Conservation (phyloP, 2,329 filamentous ascomycete species). For the Ceratocystiopsis brevicomis region DNA sequence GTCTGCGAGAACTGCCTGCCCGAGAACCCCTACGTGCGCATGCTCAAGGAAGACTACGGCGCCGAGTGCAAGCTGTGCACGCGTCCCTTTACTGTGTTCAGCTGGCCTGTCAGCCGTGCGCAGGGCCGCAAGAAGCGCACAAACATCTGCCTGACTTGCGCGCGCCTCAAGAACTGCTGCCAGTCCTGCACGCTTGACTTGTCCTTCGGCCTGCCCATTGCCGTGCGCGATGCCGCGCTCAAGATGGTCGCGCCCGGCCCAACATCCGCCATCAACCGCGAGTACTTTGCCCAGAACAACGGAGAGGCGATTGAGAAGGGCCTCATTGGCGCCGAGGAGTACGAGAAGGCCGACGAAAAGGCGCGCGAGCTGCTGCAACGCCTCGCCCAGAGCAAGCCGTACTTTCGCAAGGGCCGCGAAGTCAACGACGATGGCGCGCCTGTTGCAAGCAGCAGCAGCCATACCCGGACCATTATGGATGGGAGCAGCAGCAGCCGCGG, state of each 20-base stretch:
- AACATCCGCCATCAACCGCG: conserved; percentile 78
- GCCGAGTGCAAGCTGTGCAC: conserved; percentile 80
- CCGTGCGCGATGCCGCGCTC: conserved; percentile 83
- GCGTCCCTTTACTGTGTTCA: conserved; percentile 85
- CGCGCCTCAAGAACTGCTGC: conserved; percentile 94
- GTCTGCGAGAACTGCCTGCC: conserved; percentile 86
- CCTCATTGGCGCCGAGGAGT: conserved; percentile 59
- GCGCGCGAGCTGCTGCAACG: conserved; percentile 70
- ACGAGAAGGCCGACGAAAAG: conserved; percentile 95
- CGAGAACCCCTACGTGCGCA: conserved; percentile 94
- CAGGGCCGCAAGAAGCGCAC: conserved; percentile 77
- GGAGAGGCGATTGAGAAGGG: conserved; percentile 91
- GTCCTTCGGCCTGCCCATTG: conserved; percentile 85
- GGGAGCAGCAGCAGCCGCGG: conserved; percentile 17
- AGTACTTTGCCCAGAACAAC: conserved; percentile 96
- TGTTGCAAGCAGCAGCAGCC: too few species aligned
- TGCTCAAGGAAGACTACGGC: conserved; percentile 94
- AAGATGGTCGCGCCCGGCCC: conserved; percentile 96
- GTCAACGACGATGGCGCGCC: conserved; percentile 37
- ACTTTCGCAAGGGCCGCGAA: conserved; percentile 72
- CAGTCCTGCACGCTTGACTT: conserved; percentile 98
- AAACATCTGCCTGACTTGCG: conserved; percentile 91
- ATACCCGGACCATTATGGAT: conserved; percentile 17
- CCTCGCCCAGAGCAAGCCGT: conserved; percentile 81
- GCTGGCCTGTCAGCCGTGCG: conserved; percentile 84